phyloP scores from a whole-genome alignment of 2,329 filamentous ascomycete species.

The Bipolaris zeicola region DNA sequence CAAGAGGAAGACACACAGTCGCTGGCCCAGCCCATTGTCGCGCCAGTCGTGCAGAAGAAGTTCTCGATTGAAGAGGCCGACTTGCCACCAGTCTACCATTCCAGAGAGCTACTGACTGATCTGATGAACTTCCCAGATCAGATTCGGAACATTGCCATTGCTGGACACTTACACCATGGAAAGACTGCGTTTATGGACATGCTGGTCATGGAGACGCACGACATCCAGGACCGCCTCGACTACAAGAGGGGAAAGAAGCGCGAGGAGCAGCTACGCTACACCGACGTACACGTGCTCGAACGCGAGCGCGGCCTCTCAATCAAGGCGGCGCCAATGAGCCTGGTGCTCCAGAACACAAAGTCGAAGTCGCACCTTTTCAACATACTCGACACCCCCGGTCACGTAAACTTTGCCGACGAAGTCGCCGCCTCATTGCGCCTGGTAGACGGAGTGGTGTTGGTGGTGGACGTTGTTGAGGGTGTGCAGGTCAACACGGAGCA shows the following conservation, averaged over 20 bases:
- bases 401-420: constrained; percentile 98
- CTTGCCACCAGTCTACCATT: constrained; percentile 85
- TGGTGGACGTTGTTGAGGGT: constrained; percentile 97
- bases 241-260: constrained; percentile 79
- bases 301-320: constrained; percentile 88
- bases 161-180: constrained; percentile 93
- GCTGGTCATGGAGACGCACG: constrained; percentile 93
- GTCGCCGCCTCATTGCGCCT: constrained; percentile 86
- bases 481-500: constrained; percentile 98
- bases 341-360: constrained; percentile 84
- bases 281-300: constrained; percentile 88
- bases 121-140: constrained; percentile 96
- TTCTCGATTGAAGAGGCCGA: constrained; percentile 93
- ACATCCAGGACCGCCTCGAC: constrained; percentile 78
- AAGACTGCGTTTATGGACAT: constrained; percentile 99
- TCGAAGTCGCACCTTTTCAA: constrained; percentile 96
- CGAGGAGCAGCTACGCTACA: constrained; percentile 93
- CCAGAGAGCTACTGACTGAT: constrained; percentile 90
- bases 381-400: constrained; percentile 92
- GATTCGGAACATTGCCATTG: constrained; percentile 88
- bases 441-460: constrained; percentile 87
- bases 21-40: constrained; percentile 89
- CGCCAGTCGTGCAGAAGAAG: constrained; percentile 91
- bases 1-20: constrained; percentile 97
- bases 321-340: constrained; percentile 91